phyloP scores from a whole-genome alignment of 495 filamentous ascomycete species.

The Letharia columbiana region DNA sequence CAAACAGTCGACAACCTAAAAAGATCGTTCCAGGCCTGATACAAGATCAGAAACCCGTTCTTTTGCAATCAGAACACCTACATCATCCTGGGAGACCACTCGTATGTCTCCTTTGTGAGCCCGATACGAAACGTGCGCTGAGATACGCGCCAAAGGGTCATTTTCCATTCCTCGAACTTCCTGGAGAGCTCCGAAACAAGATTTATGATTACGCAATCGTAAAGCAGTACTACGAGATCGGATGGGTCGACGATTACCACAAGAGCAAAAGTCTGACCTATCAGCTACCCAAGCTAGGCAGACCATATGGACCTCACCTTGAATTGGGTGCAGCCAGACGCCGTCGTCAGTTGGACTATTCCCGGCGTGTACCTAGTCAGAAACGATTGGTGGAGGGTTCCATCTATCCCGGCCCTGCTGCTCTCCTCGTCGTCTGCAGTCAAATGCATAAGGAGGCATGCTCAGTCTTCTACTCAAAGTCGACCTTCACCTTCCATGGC shows the following conservation, averaged over 20 bases:
- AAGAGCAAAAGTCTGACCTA: constrained; percentile 15
- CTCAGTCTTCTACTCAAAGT: constrained; percentile 21
- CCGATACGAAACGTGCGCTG: constrained; percentile 6
- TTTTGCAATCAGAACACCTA: not conserved
- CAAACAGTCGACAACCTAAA: not conserved
- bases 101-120: constrained; percentile 10
- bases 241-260: constrained; percentile 18
- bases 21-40: constrained; percentile 7
- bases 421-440: constrained; percentile 20
- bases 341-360: constrained; percentile 19
- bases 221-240: constrained; percentile 16
- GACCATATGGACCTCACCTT: not conserved
- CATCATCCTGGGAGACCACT: not conserved
- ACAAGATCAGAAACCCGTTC: not conserved
- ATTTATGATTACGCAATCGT: constrained; percentile 22
- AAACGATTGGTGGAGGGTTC: constrained; percentile 6
- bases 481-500: constrained; percentile 20
- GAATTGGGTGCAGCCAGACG: constrained; percentile 2
- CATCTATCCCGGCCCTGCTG: constrained; percentile 8
- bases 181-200: constrained; percentile 21
- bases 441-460: constrained; percentile 20
- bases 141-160: constrained; percentile 10
- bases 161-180: constrained; percentile 21
- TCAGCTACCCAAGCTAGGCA: not conserved
- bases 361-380: constrained; percentile 1